Percentiles rank a stretch among this genome's conserved stretches.
These are phyloP conservation scores for Globisporangium recalcitrans DNA, from an alignment of 352 stramenopile genomes.

Conservation along the genomic window DNA sequence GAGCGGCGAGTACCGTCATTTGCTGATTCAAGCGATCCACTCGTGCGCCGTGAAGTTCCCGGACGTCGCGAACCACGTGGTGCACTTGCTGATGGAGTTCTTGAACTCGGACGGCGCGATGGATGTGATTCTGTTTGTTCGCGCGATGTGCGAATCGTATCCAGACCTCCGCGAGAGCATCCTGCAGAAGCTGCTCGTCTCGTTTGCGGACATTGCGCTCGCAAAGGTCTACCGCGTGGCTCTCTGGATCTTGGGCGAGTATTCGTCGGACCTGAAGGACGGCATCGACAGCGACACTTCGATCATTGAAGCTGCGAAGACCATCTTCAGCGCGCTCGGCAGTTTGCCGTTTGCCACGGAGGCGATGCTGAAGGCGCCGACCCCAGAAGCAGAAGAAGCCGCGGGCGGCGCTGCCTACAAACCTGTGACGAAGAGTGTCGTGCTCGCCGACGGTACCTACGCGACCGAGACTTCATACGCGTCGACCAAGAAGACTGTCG, in stretches of 20 bases:
- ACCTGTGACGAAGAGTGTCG: constrained; percentile 95
- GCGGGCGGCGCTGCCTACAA: constrained; percentile 64
- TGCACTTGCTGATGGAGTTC: constrained; percentile 99
- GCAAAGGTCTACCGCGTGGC: constrained; percentile 96
- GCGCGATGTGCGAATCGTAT: constrained; percentile 97
- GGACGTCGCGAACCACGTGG: constrained; percentile 95
- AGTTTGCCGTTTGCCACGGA: constrained; percentile 65
- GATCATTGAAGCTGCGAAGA: constrained; percentile 66
- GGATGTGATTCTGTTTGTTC: constrained; percentile 98
- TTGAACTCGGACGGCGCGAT: constrained; percentile 95
- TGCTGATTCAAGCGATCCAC: constrained; percentile 99
- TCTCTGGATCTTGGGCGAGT: constrained; percentile 97
- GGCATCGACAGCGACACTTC: constrained; percentile 52
- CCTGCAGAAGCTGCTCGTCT: constrained; percentile 93
- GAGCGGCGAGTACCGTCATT: constrained; percentile 93
- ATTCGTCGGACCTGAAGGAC: constrained; percentile 53
- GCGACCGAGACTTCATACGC: constrained; percentile 95
- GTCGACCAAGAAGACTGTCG: constrained; percentile 32
- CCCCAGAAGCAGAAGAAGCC: constrained; percentile 15
- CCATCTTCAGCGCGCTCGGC: constrained; percentile 88
- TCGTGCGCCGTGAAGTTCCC: constrained; percentile 96
- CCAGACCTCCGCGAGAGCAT: constrained; percentile 90
- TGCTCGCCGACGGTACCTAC: constrained; percentile 99
- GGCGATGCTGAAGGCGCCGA: constrained; percentile 42
- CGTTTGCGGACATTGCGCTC: constrained; percentile 91